Evolutionary conservation across 1,284 basidiomycete species (phyloP), one percentile per base, ranked within the genome.

Genomic region (Ustilago tritici): DNA sequence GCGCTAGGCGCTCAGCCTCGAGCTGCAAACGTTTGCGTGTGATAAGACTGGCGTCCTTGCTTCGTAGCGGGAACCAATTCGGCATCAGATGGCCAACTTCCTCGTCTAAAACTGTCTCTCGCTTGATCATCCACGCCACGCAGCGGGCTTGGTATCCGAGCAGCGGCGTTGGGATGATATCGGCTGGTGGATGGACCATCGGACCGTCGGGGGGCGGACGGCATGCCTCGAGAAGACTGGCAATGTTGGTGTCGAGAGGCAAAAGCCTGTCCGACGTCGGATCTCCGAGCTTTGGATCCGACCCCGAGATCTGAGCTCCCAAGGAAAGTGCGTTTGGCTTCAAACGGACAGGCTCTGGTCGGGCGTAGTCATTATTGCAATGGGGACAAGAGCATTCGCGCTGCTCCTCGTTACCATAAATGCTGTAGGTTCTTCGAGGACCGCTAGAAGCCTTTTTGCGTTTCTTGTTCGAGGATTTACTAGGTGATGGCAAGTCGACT

Each of bases 101-200:
- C 31, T 78, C 71, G 28, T 74, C 71, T 6, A 67, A 47, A 0
- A 61, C 59, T 6, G 70, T 74, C 49, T 78, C 76, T 11, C 66
- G 53, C 41, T 70, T 66, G 56, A 78, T 64, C 76, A 78, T 74
- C 76, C 76, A 78, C 1, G 70, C 71, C 7, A 78, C 40, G 23
- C 76, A 78, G 19, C 76, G 76, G 4, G 76, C 76, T 43, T 78
- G 76, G 47, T 78, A 78, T 41, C 61, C 58, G 8, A 78, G 38
- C 57, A 78, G 55, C 7, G 67, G 71, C 4, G 76, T 74, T 9
- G 63, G 67, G 15, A 78, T 74, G 40, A 71, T 59, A 50, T 75
- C 76, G 12, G 61, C 19, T 0, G 76, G 71, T 9, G 76, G 76
- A 47, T 57, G 65, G 23, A 56, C 59, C 28, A 56, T 41, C 4